Conservation (phyloP, 345 rosid species). For the Populus euphratica region DNA sequence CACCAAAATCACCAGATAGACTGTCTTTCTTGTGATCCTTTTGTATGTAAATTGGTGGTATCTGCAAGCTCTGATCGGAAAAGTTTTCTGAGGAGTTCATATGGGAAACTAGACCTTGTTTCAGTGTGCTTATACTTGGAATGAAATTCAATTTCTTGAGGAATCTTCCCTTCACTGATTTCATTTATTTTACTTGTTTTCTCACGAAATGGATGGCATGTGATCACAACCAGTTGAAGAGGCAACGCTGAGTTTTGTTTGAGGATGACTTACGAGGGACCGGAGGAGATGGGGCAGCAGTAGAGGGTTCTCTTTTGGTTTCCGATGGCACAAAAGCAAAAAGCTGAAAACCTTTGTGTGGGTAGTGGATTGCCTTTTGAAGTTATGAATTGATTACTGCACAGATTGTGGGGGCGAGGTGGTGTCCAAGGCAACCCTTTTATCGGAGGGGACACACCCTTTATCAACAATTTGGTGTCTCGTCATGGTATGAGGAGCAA, state of each 20-base stretch:
- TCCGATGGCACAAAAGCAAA: conserved; percentile 24
- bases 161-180: conserved; percentile 60
- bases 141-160: conserved; percentile 55
- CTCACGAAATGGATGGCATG: conserved; percentile 2
- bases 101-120: conserved; percentile 45
- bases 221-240: background rate
- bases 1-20: background rate
- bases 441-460: conserved; percentile 20
- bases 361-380: conserved; percentile 30
- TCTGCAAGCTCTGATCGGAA: conserved; percentile 19
- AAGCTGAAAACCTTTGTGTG: conserved; percentile 18
- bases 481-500: conserved; percentile 2
- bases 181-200: conserved; percentile 35
- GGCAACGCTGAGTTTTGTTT: background rate
- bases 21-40: conserved; percentile 20
- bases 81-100: conserved; percentile 24
- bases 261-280: conserved; percentile 16
- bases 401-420: conserved; percentile 24
- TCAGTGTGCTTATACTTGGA: conserved; percentile 38
- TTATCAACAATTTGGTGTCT: conserved; percentile 16
- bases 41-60: conserved; percentile 21
- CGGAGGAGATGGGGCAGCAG: background rate
- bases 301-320: conserved; percentile 26
- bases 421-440: conserved; percentile 1
- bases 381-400: conserved; percentile 26